These are phyloP conservation scores for Heliosperma pusillum DNA, from an alignment of 148 eudicot species.

Conservation along the genomic window DNA sequence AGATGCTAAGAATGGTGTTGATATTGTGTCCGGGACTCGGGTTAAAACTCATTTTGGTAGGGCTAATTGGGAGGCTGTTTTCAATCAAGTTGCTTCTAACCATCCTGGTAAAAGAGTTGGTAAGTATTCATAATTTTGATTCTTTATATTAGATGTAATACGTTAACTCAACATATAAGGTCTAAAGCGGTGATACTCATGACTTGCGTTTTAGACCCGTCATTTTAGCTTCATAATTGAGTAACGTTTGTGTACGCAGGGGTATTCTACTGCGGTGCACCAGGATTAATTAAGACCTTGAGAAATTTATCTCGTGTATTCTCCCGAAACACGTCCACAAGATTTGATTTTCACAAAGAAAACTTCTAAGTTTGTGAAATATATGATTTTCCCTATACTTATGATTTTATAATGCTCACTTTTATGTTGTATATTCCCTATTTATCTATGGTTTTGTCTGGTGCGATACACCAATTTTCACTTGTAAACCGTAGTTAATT, in stretches of 20 bases:
- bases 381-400: background rate
- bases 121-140: conserved; percentile 17
- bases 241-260: conserved; percentile 23
- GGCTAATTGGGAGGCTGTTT: conserved; percentile 53
- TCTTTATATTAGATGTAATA: background rate
- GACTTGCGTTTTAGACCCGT: too few relatives aligned
- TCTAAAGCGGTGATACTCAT: background rate
- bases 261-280: conserved; percentile 49
- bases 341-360: conserved; percentile 44
- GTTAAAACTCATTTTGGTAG: conserved; percentile 50
- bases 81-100: conserved; percentile 41
- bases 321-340: conserved; percentile 35
- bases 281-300: conserved; percentile 30
- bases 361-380: background rate
- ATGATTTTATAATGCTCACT: background rate
- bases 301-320: conserved; percentile 30
- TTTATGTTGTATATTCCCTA: background rate
- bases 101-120: conserved; percentile 44
- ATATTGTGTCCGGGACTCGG: conserved; percentile 45
- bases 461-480: background rate
- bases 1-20: conserved; percentile 50
- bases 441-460: background rate
- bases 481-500: background rate
- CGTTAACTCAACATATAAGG: background rate
- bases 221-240: too few relatives aligned